Conservation (phyloP, 768 basidiomycete species). For the Calocybe gangraenosa region DNA sequence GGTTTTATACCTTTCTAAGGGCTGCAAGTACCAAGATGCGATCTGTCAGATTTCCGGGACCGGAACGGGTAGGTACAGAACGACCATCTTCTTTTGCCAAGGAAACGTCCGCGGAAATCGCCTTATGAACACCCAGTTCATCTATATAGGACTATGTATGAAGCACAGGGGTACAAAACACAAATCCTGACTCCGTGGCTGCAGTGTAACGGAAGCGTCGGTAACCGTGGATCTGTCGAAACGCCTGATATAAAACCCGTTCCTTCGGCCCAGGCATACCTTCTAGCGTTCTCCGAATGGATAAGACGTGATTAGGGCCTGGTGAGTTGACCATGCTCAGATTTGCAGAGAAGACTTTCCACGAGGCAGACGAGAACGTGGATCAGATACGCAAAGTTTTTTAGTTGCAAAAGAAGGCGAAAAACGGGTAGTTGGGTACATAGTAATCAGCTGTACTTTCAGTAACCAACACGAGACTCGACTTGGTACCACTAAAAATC, state of each 20-base stretch:
- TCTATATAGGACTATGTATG: slow-evolving; percentile 16
- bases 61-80: slow-evolving; percentile 27
- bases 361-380: slow-evolving; percentile 13
- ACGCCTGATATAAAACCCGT: background rate
- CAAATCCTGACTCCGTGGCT: slow-evolving; percentile 12
- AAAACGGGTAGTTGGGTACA: background rate
- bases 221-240: slow-evolving; percentile 2
- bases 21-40: slow-evolving; percentile 6
- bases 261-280: background rate
- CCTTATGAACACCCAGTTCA: slow-evolving; percentile 21
- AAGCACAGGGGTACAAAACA: slow-evolving; percentile 37
- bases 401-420: slow-evolving; percentile 9
- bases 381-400: slow-evolving; percentile 11
- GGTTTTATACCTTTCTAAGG: background rate
- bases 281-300: background rate
- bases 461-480: background rate
- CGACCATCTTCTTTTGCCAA: slow-evolving; percentile 28
- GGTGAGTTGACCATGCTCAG: slow-evolving; percentile 18
- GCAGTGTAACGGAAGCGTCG: background rate
- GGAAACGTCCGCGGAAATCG: slow-evolving; percentile 40
- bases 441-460: slow-evolving; percentile 7
- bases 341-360: slow-evolving; percentile 27
- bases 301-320: background rate
- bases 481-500: no score
- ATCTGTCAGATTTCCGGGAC: slow-evolving; percentile 31